Base-by-base conservation (phyloP, 2,329 filamentous ascomycete species). In the Diaporthe citrichinensis region DNA sequence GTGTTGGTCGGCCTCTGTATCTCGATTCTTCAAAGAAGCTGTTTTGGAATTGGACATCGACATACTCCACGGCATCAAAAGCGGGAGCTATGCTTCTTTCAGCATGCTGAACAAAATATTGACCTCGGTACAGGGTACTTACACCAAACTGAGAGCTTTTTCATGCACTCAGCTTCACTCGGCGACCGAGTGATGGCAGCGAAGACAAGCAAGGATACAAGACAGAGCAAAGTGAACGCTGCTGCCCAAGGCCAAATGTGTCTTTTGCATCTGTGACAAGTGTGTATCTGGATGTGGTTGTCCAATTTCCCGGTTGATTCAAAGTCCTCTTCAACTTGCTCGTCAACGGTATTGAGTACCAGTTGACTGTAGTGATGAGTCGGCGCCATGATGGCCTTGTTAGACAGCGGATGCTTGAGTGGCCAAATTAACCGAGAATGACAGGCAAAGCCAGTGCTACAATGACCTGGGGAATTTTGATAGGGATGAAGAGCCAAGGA, bases 1-100 rank as follows among this genome's bases (percentile, higher is more conserved):
- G 49, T 8, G 49, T 53, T 25, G 49, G 49, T 5, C n/a, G 20
- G n/a, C 49, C 49, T 10, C 49, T 53, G n/a, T 53, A 53, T 1
- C 3, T 53, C 25, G 49, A 53, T 53, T 53, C n/a, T 53, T 53
- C 49, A 25, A 53, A 53, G 49, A 53, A 53, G 49, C 9, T 53
- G 49, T 53, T 53, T 53, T 53, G 49, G 49, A 53, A 53, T 53
- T 53, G 49, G n/a, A 53, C 49, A 53, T 53, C 49, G 49, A 53
- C 49, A 25, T 53, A 53, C 49, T 53, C 49, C 49, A 53, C 49
- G 23, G 49, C 49, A 25, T 53, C 49, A 10, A 53, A 53, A 53
- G 49, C 49, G 49, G 49, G 49, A 53, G 49, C 49, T 53, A 25
- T 4, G 3, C 0, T 53, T 0, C 49, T n/a, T 25, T 53, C n/a